phyloP scores from a whole-genome alignment of 2,329 filamentous ascomycete species.

The Penicillium occitanis region DNA sequence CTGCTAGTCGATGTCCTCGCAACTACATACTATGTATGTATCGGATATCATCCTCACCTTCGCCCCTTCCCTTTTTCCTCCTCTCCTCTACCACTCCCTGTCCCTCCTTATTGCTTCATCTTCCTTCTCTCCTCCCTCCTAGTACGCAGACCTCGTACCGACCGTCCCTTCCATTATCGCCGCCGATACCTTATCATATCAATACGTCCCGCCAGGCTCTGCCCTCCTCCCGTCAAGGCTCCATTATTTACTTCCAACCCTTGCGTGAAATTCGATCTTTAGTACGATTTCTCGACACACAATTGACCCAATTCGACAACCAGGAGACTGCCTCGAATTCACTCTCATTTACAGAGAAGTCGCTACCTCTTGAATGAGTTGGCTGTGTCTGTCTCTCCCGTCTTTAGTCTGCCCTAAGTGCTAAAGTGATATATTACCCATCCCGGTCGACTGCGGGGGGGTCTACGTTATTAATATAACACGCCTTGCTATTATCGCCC shows the following conservation, averaged over 20 bases:
- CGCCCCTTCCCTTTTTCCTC: slow-evolving; percentile 9
- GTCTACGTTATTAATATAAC: slow-evolving; percentile 9
- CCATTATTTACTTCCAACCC: slow-evolving; percentile 17
- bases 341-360: not conserved
- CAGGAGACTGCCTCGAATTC: not conserved
- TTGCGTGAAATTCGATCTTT: slow-evolving; percentile 12
- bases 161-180: slow-evolving; percentile 26
- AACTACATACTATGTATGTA: not conserved
- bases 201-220: slow-evolving; percentile 3
- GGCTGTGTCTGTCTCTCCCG: slow-evolving; percentile 17
- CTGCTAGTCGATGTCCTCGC: not conserved
- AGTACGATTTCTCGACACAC: not conserved
- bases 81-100: not conserved
- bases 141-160: not conserved
- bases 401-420: slow-evolving; percentile 9
- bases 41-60: slow-evolving; percentile 14
- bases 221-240: slow-evolving; percentile 10
- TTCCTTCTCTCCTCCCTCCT: not conserved
- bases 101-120: slow-evolving; percentile 4
- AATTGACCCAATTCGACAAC: not conserved
- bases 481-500: slow-evolving; percentile 3
- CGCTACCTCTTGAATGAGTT: slow-evolving; percentile 14
- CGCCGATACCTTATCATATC: slow-evolving; percentile 22
- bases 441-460: slow-evolving; percentile 3
- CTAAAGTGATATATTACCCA: not conserved